Evolutionary conservation across 202 grass and related monocot genomes (phyloP), one percentile per base, ranked within the genome.

Genomic region (Dendrocalamus latiflorus): DNA sequence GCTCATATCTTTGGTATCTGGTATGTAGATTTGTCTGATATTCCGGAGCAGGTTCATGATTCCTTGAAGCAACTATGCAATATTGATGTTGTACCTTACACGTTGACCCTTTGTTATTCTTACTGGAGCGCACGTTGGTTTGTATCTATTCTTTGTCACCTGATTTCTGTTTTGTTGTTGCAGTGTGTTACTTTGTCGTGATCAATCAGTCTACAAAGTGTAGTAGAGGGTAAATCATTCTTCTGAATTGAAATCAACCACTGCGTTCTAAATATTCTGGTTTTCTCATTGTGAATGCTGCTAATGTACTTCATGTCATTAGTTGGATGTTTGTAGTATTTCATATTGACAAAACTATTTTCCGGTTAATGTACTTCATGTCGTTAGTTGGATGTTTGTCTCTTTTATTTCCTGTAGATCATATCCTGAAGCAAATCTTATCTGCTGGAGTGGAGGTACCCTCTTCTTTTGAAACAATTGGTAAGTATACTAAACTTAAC

Each of bases 391-490:
- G 18, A 13, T 64, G 4, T 10, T 68, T 50, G 34, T 64, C 65
- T 41, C 20, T 42, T 83, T 74, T 83, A 26, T 89, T 86, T 66
- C 26, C 37, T 61, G 38, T 34, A 99, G n/a, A n/a, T n/a, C n/a
- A n/a, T n/a, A n/a, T n/a, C n/a, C n/a, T n/a, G n/a, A n/a, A n/a
- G n/a, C n/a, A 89, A 83, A 91, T 99, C 65, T 82, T 99, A 15
- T 91, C 96, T 61, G 76, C 75, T 74, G 93, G 85, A 84, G 48
- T 96, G 83, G 93, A 96, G 73, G 91, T 95, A 74, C 96, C 93
- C 53, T 92, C 93, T 86, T 99, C 96, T 45, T 99, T 99, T 88
- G 96, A 99, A 93, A 99, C 93, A 91, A 86, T 92, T 91, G 96
- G 91, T 94, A 92, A 92, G 89, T 86, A 84, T 73, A 84, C 57